Evolutionary conservation across 1,139 yeast genomes (phyloP).

Genomic region (Saccharomyces pastorianus): DNA sequence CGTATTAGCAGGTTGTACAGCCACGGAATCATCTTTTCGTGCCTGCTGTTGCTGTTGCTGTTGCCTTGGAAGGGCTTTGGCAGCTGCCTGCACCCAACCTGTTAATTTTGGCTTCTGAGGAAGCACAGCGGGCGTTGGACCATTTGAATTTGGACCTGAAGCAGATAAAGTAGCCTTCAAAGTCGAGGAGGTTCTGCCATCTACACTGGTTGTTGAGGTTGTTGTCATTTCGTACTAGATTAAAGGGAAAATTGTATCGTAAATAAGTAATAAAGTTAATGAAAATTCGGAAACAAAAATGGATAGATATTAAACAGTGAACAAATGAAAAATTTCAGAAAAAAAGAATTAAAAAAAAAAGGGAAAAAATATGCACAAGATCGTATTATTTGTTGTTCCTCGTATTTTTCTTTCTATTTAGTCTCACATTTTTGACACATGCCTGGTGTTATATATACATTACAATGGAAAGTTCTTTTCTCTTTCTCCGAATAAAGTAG

Average conservation of each 20-base stretch:
- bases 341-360: neutral
- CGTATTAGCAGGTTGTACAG: neutral
- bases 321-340: neutral
- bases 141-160: neutral
- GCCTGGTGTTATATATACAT: neutral
- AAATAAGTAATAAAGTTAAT: neutral
- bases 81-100: constrained; percentile 32
- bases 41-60: neutral
- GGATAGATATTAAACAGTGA: neutral
- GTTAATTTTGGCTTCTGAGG: constrained; percentile 21
- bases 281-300: neutral
- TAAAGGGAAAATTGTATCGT: neutral
- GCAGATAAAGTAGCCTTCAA: neutral
- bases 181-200: neutral
- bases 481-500: neutral
- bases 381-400: neutral
- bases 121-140: constrained; percentile 8
- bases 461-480: neutral
- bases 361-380: neutral
- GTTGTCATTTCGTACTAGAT: neutral
- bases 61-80: constrained; percentile 20
- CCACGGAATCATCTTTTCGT: neutral
- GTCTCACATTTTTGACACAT: neutral
- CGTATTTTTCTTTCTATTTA: neutral
- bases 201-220: neutral